Conservation (phyloP, 495 filamentous ascomycete species). For the Ramalina intermedia region DNA sequence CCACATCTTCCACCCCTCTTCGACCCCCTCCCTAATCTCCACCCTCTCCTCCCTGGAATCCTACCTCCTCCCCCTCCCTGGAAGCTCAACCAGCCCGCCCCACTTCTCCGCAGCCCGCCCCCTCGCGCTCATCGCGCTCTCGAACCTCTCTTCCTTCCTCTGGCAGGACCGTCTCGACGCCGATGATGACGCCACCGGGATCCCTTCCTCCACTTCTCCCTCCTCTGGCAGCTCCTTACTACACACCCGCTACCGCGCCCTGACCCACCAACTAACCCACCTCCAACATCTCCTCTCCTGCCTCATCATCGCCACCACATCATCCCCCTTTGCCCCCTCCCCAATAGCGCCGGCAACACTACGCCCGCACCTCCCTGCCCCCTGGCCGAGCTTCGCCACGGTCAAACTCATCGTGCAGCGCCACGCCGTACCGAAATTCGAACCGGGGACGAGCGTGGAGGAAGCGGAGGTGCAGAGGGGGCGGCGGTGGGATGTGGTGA, state of each 20-base stretch:
- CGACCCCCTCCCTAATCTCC: slow-evolving; percentile 34
- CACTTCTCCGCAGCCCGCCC: slow-evolving; percentile 34
- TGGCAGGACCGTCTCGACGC: slow-evolving; percentile 38
- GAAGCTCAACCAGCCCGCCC: slow-evolving; percentile 6
- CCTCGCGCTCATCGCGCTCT: slow-evolving; percentile 37
- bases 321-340: slow-evolving; percentile 13
- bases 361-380: slow-evolving; percentile 27
- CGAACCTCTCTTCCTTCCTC: slow-evolving; percentile 41
- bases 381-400: slow-evolving; percentile 33
- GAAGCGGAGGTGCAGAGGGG: slow-evolving; percentile 40
- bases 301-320: slow-evolving; percentile 17
- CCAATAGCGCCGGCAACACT: slow-evolving; percentile 24
- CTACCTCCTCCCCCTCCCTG: slow-evolving; percentile 40
- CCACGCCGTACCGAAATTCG: slow-evolving; percentile 36
- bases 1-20: slow-evolving; percentile 41
- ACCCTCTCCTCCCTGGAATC: slow-evolving; percentile 31
- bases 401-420: slow-evolving; percentile 34
- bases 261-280: slow-evolving; percentile 20
- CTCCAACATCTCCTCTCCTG: slow-evolving; percentile 16
- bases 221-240: background rate
- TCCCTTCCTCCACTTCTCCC: slow-evolving; percentile 17
- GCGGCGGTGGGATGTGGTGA: slow-evolving; percentile 27
- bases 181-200: slow-evolving; percentile 32
- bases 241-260: slow-evolving; percentile 23
- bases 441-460: slow-evolving; percentile 34